A percentile compares a stretch with the other conserved stretches of the same genome.
Evolutionary conservation across 2,329 filamentous ascomycete genomes (phyloP).

Genomic region (Sarocladium brachiariae): DNA sequence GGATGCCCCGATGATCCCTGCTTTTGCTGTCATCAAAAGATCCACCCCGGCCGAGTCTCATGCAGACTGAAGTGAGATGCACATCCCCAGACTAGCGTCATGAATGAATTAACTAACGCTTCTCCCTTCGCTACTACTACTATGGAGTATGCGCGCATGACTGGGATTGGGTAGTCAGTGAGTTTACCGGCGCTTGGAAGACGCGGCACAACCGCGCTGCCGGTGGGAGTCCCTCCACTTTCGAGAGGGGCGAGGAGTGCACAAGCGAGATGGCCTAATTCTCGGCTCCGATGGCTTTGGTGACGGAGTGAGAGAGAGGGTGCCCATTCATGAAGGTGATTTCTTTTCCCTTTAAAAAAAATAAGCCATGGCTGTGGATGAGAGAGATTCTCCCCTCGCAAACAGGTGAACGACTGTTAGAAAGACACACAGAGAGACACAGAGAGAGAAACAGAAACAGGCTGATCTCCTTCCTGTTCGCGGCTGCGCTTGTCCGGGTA

Average conservation of each 20-base stretch:
- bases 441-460: no score
- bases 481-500: conserved; percentile 2
- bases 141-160: background rate
- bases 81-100: no score
- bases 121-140: no score
- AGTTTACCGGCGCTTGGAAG: background rate
- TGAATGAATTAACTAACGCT: no score
- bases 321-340: no score
- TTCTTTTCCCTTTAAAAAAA: no score
- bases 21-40: conserved; percentile 2
- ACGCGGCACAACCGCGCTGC: conserved; percentile 7
- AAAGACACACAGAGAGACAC: no score
- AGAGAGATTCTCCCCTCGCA: conserved; percentile 1
- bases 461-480: background rate
- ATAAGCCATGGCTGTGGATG: no score
- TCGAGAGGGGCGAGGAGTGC: background rate
- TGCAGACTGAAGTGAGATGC: no score
- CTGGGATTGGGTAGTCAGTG: background rate
- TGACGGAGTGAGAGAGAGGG: no score
- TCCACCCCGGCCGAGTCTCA: conserved; percentile 4
- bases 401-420: background rate
- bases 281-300: no score
- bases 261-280: no score
- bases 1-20: background rate
- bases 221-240: background rate